Evolutionary conservation across 805 yeast genomes (phyloP).

Genomic region (Yamadazyma phyllophila): DNA sequence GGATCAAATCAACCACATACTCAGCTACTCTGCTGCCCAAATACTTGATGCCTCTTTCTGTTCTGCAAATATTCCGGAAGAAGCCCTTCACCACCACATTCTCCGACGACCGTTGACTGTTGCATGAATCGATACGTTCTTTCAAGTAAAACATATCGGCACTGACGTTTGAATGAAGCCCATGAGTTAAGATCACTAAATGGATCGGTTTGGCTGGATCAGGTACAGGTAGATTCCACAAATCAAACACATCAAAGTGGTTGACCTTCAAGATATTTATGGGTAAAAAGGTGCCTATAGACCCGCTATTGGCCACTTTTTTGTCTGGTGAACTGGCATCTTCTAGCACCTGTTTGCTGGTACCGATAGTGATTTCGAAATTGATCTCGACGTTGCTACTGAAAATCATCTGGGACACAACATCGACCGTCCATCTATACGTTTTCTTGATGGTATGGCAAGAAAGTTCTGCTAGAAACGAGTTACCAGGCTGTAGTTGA

Average conservation of each 20-base stretch:
- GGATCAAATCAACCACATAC: slow-evolving; percentile 56
- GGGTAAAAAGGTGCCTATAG: slow-evolving; percentile 26
- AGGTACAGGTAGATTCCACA: slow-evolving; percentile 72
- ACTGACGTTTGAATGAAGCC: slow-evolving; percentile 83
- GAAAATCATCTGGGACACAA: slow-evolving; percentile 76
- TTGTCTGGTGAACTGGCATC: slow-evolving; percentile 25
- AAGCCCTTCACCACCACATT: slow-evolving; percentile 82
- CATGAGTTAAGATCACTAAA: slow-evolving; percentile 85
- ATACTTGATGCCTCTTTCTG: slow-evolving; percentile 84
- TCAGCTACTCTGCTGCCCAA: slow-evolving; percentile 80
- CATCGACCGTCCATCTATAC: slow-evolving; percentile 78
- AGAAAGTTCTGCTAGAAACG: slow-evolving; percentile 56
- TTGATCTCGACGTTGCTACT: slow-evolving; percentile 64
- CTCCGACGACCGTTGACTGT: slow-evolving; percentile 39
- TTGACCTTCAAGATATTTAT: slow-evolving; percentile 42
- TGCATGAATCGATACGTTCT: slow-evolving; percentile 62
- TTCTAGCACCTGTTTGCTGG: slow-evolving; percentile 37
- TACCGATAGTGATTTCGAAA: slow-evolving; percentile 59
- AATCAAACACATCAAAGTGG: slow-evolving; percentile 56
- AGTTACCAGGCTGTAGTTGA: slow-evolving; percentile 66
- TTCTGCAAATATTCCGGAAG: slow-evolving; percentile 79
- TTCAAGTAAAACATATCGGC: slow-evolving; percentile 89
- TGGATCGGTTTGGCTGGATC: slow-evolving; percentile 60
- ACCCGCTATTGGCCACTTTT: slow-evolving; percentile 21
- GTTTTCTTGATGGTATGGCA: slow-evolving; percentile 58